These are phyloP conservation scores for Erodium moschatum DNA, from an alignment of 441 rosid species.

Conservation along the genomic window DNA sequence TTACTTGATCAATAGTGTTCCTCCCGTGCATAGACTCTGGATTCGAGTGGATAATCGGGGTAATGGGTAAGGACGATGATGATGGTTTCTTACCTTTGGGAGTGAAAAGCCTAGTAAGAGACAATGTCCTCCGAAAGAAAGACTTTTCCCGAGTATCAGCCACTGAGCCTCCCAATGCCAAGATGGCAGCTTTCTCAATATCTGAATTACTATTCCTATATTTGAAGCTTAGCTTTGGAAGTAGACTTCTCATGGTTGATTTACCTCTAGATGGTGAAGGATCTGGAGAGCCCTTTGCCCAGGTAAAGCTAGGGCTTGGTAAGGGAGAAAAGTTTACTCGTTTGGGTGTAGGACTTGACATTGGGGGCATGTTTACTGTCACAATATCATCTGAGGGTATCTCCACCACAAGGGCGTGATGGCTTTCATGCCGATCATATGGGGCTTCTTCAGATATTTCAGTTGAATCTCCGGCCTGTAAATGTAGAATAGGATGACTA, in stretches of 20 bases:
- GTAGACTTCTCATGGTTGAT: slow-evolving; percentile 36
- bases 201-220: slow-evolving; percentile 41
- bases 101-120: slow-evolving; percentile 57
- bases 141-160: slow-evolving; percentile 34
- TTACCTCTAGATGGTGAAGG: slow-evolving; percentile 38
- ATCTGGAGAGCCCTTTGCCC: slow-evolving; percentile 33
- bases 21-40: slow-evolving; percentile 79
- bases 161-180: slow-evolving; percentile 54
- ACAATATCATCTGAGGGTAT: slow-evolving; percentile 36
- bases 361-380: slow-evolving; percentile 40
- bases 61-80: slow-evolving; percentile 61
- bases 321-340: slow-evolving; percentile 76
- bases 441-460: slow-evolving; percentile 58
- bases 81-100: slow-evolving; percentile 32
- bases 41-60: slow-evolving; percentile 66
- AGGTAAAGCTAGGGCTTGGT: slow-evolving; percentile 46
- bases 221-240: slow-evolving; percentile 68
- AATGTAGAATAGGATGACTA: slow-evolving; percentile 16
- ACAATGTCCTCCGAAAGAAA: slow-evolving; percentile 50
- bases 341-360: slow-evolving; percentile 54
- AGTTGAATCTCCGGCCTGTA: slow-evolving; percentile 35
- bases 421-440: slow-evolving; percentile 25
- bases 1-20: slow-evolving; percentile 29
- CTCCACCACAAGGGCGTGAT: slow-evolving; percentile 35
- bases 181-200: slow-evolving; percentile 70